phyloP scores from a whole-genome alignment of 176 grass and related monocot genomes.

The Neostapfia colusana region DNA sequence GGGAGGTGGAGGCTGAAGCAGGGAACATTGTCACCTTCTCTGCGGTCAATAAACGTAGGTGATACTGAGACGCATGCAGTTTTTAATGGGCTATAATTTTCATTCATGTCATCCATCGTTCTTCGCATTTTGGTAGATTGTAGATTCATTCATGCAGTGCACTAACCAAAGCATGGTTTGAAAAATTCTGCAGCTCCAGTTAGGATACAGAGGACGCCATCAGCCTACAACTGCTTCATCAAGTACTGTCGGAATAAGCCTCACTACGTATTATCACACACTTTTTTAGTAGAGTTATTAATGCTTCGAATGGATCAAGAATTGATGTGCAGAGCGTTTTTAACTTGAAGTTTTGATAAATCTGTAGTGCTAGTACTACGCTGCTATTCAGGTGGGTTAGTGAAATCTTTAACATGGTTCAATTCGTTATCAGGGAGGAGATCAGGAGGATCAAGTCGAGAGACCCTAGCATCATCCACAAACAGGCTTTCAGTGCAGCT shows the following conservation, averaged over 20 bases:
- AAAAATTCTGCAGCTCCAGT: conserved; percentile 48
- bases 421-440: conserved; percentile 55
- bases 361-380: not conserved
- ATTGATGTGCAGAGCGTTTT: not conserved
- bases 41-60: conserved; percentile 54
- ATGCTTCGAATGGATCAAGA: not conserved
- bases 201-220: conserved; percentile 65
- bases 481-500: conserved; percentile 67
- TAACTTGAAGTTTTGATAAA: not conserved
- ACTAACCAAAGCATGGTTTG: not conserved
- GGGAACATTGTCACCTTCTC: not conserved
- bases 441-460: conserved; percentile 65
- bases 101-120: not conserved
- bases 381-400: not conserved
- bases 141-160: not conserved
- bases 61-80: not conserved
- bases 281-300: not conserved
- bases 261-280: not conserved
- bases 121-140: not conserved
- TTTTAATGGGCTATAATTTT: not conserved
- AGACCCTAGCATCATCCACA: conserved; percentile 55
- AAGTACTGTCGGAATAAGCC: conserved; percentile 33
- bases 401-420: not conserved
- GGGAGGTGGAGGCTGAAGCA: not conserved
- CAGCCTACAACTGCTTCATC: conserved; percentile 79